Conservation (phyloP, 768 basidiomycete species). For the Strobilomyces confusus region DNA sequence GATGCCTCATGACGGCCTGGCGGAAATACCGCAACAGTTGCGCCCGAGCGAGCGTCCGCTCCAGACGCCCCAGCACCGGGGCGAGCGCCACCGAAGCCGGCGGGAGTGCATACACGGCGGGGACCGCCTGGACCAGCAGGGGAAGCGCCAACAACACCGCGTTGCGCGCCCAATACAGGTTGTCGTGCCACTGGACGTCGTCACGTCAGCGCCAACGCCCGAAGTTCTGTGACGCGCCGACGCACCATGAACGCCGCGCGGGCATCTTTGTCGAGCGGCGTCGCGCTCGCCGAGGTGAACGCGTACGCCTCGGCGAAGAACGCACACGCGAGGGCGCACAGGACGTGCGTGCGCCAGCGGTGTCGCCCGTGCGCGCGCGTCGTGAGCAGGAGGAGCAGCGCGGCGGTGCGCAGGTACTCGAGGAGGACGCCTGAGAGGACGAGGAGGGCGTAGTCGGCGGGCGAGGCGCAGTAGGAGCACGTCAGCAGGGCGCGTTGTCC, state of each 20-base stretch:
- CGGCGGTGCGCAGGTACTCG: slow-evolving; percentile 55
- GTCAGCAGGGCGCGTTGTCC: slow-evolving; percentile 61
- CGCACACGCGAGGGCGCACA: slow-evolving; percentile 47
- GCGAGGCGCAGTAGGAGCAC: slow-evolving; percentile 64
- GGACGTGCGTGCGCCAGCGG: slow-evolving; percentile 41
- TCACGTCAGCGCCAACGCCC: background rate
- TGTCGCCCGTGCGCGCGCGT: slow-evolving; percentile 37
- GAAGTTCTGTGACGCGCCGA: background rate
- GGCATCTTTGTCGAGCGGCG: slow-evolving; percentile 43
- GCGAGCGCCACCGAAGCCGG: slow-evolving; percentile 28
- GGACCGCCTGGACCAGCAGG: slow-evolving; percentile 40
- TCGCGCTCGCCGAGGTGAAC: slow-evolving; percentile 43
- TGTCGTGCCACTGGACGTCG: slow-evolving; percentile 59
- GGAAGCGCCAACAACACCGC: slow-evolving; percentile 57
- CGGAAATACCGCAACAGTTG: slow-evolving; percentile 54
- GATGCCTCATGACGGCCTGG: slow-evolving; percentile 54
- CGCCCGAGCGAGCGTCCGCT: slow-evolving; percentile 41
- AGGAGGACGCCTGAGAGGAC: slow-evolving; percentile 51
- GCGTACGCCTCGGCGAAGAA: slow-evolving; percentile 54
- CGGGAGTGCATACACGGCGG: slow-evolving; percentile 31
- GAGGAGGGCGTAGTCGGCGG: slow-evolving; percentile 57
- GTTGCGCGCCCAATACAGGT: slow-evolving; percentile 49
- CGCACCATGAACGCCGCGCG: slow-evolving; percentile 38
- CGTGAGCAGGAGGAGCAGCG: slow-evolving; percentile 45
- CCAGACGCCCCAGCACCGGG: slow-evolving; percentile 27